Conservation (phyloP, 306 rosid genomes). For the Cyclanthera cordifolia region DNA sequence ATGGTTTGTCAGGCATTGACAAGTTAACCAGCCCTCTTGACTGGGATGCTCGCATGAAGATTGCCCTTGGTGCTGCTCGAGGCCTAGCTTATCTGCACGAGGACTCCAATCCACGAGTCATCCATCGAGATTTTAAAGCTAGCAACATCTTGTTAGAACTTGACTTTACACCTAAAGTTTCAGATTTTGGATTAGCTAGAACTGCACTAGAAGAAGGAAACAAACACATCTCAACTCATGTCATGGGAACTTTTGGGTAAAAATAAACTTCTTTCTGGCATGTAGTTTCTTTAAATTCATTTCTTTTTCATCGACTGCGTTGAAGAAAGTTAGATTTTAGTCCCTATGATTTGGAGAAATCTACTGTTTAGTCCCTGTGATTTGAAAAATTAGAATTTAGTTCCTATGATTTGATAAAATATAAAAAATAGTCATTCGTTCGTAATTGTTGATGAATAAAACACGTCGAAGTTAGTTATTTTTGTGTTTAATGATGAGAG, state of each 20-base stretch:
- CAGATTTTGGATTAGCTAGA: conserved; percentile 97
- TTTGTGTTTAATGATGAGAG: no score
- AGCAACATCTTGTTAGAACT: conserved; percentile 85
- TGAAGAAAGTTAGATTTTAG: background rate
- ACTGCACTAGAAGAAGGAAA: conserved; percentile 76
- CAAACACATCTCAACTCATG: conserved; percentile 92
- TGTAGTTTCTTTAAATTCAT: background rate
- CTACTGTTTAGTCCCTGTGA: no score
- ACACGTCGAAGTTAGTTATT: no score
- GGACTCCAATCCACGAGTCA: conserved; percentile 92
- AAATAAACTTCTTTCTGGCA: background rate
- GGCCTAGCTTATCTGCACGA: conserved; percentile 90
- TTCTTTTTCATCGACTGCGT: background rate
- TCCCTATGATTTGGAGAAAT: no score
- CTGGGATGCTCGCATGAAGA: conserved; percentile 82
- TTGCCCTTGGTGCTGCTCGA: conserved; percentile 92
- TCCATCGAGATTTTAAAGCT: conserved; percentile 89
- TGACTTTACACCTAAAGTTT: conserved; percentile 83
- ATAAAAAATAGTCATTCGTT: no score
- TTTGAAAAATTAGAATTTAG: no score
- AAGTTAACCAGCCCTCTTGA: conserved; percentile 69
- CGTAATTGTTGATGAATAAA: no score
- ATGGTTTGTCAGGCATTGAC: conserved; percentile 46
- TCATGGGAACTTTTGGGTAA: conserved; percentile 99
- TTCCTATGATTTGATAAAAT: no score